Conservation (phyloP, 2,329 filamentous ascomycete genomes). For the Pestalotiopsis sp. region DNA sequence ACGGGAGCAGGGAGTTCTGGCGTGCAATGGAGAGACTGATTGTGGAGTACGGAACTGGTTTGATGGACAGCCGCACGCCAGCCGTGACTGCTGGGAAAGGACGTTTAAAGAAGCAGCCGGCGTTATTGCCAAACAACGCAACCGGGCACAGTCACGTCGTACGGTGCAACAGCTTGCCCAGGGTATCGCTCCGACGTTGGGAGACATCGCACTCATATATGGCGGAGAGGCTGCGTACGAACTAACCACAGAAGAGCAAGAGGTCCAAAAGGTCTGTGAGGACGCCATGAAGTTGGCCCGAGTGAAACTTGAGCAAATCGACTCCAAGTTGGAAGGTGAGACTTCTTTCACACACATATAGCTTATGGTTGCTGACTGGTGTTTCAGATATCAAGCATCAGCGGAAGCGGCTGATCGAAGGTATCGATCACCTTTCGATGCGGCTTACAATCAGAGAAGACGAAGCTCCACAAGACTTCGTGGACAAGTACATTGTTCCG, state of each 20-base stretch:
- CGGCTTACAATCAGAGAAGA: slow-evolving; percentile 33
- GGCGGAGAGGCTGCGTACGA: slow-evolving; percentile 42
- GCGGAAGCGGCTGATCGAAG: slow-evolving; percentile 19
- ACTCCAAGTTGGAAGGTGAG: slow-evolving; percentile 39
- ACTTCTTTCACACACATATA: background rate
- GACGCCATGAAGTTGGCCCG: slow-evolving; percentile 36
- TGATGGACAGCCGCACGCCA: slow-evolving; percentile 21
- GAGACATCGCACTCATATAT: slow-evolving; percentile 35
- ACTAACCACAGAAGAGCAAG: slow-evolving; percentile 35
- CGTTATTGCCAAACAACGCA: slow-evolving; percentile 25
- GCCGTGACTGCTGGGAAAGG: slow-evolving; percentile 26
- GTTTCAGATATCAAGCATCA: slow-evolving; percentile 23
- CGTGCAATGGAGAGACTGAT: slow-evolving; percentile 24
- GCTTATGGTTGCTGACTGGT: background rate
- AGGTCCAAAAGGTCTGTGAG: slow-evolving; percentile 31
- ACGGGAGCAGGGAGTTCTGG: slow-evolving; percentile 19
- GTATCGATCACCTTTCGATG: slow-evolving; percentile 27
- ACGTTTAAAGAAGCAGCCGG: slow-evolving; percentile 23
- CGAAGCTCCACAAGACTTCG: slow-evolving; percentile 28
- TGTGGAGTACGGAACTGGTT: slow-evolving; percentile 25
- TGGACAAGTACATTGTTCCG: slow-evolving; percentile 26
- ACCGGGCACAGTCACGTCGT: slow-evolving; percentile 30
- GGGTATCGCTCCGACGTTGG: slow-evolving; percentile 24
- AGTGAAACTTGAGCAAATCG: slow-evolving; percentile 35
- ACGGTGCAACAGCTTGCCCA: slow-evolving; percentile 22